Conservation (phyloP, 805 yeast genomes). For the Saturnispora dispora region DNA sequence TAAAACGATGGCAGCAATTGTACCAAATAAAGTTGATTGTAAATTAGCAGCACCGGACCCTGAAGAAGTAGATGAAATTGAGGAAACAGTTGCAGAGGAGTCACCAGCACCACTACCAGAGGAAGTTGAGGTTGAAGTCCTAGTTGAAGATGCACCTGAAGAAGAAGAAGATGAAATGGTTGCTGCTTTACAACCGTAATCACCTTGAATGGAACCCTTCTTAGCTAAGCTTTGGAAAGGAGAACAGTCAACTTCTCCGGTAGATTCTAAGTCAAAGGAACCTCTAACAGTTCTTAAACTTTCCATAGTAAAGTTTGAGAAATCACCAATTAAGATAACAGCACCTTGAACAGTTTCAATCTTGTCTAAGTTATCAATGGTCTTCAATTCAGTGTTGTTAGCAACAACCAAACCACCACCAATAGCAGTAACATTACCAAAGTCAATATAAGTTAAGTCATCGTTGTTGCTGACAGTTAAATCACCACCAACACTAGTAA, state of each 20-base stretch:
- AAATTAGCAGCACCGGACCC: slow-evolving; percentile 21
- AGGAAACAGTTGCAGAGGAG: slow-evolving; percentile 10
- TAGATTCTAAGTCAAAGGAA: slow-evolving; percentile 77
- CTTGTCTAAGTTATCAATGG: slow-evolving; percentile 64
- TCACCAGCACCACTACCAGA: slow-evolving; percentile 37
- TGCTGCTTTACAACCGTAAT: slow-evolving; percentile 69
- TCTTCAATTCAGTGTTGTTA: slow-evolving; percentile 66
- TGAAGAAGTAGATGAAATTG: slow-evolving; percentile 23
- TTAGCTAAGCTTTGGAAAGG: slow-evolving; percentile 62
- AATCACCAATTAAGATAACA: slow-evolving; percentile 68
- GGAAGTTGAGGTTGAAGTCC: slow-evolving; percentile 35
- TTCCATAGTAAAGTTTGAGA: slow-evolving; percentile 70
- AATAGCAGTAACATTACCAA: slow-evolving; percentile 59
- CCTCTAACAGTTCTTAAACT: slow-evolving; percentile 75
- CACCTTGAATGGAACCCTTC: slow-evolving; percentile 85
- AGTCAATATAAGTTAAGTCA: slow-evolving; percentile 57
- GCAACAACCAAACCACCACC: slow-evolving; percentile 92
- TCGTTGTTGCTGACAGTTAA: slow-evolving; percentile 68
- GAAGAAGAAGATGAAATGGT: slow-evolving; percentile 32
- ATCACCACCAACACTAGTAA: slow-evolving; percentile 69
- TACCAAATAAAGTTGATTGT: slow-evolving; percentile 38
- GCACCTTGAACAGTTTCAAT: slow-evolving; percentile 83
- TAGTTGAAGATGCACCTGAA: slow-evolving; percentile 22
- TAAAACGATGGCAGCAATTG: slow-evolving; percentile 40
- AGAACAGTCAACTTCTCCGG: slow-evolving; percentile 73